Conservation (phyloP, 2,329 filamentous ascomycete genomes). For the Trichoderma oligosporum region DNA sequence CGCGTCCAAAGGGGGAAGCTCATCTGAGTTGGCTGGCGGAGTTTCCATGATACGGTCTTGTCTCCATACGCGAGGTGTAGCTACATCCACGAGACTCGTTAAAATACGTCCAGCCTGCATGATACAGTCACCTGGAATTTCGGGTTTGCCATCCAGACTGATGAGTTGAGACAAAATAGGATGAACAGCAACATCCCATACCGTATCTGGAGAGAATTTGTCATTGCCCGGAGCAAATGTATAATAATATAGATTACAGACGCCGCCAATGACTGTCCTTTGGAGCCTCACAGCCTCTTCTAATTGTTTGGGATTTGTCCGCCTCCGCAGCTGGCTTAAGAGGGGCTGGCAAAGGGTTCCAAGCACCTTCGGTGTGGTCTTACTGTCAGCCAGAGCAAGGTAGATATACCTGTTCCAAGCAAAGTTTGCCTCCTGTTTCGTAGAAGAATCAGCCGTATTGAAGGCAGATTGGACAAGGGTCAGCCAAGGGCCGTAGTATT, state of each 20-base stretch:
- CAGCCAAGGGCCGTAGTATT: constrained; percentile 70
- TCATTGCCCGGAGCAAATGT: constrained; percentile 68
- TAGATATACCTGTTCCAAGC: constrained; percentile 86
- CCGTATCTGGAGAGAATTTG: constrained; percentile 62
- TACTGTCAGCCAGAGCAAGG: constrained; percentile 61
- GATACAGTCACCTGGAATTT: constrained; percentile 47
- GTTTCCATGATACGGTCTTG: constrained; percentile 65
- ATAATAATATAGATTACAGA: constrained; percentile 82
- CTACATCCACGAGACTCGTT: constrained; percentile 62
- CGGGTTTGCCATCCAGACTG: constrained; percentile 32
- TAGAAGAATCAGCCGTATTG: constrained; percentile 68
- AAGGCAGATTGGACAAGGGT: constrained; percentile 77
- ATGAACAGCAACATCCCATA: constrained; percentile 74
- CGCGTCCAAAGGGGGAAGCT: constrained; percentile 77
- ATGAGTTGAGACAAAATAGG: constrained; percentile 60
- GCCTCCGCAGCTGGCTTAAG: constrained; percentile 63
- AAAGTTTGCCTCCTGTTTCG: constrained; percentile 71
- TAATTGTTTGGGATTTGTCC: constrained; percentile 52
- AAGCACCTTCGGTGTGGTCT: constrained; percentile 42
- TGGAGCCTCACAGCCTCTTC: constrained; percentile 50
- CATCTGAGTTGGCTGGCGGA: constrained; percentile 59
- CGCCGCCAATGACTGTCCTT: constrained; percentile 59
- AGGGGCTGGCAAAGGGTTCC: constrained; percentile 62
- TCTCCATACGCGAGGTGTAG: constrained; percentile 62
- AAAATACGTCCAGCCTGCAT: constrained; percentile 66